Evolutionary conservation across 257 asterid genomes (phyloP), one percentile per base, ranked within the genome.

Genomic region (Penstemon barbatus): DNA sequence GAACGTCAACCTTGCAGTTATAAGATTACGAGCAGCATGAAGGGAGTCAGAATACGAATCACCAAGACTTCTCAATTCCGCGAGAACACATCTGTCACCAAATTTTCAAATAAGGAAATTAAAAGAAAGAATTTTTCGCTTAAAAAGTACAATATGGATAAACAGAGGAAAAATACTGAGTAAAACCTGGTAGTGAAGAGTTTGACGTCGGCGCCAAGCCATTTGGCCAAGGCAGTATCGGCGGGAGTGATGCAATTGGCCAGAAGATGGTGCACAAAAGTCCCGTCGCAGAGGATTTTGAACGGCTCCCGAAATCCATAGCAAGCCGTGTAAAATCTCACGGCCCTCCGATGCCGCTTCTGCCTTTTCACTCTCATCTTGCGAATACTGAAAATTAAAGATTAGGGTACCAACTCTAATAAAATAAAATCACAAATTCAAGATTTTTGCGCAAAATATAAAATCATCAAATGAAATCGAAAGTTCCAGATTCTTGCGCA

Each of bases 251-350:
- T 82, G 11, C 73, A 58, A 73, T 89, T 89, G 7, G 57, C 53
- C 12, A 90, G 65, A 50, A 90, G 86, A 77, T 91, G 97, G 86
- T 91, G 91, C 74, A 94, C 92, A 74, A 93, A 93, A 48, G 96
- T 94, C 66, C 99, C 97, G 70, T 91, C 99, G 81, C 95, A 91
- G 1, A 94, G 96, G 84, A 94, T 80, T 78, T 94, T 91, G 78
- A 81, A 91, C 46, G 97, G 99, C 80, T 86, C 91, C 11, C 95
- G 82, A 74, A 91, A 94, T 10, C 99, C 99, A 73, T 77, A 86
- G 79, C 97, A 90, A 73, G 92, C 84, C 48, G 82, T 72, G 87
- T 75, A 89, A 69, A 91, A 89, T 42, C 88, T 72, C 38, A 91
- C 90, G 41, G 89, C 88, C 77, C 83, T 85, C n/a, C 96, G 84